phyloP scores from a whole-genome alignment of 768 basidiomycete genomes.

The Amanita muscaria region DNA sequence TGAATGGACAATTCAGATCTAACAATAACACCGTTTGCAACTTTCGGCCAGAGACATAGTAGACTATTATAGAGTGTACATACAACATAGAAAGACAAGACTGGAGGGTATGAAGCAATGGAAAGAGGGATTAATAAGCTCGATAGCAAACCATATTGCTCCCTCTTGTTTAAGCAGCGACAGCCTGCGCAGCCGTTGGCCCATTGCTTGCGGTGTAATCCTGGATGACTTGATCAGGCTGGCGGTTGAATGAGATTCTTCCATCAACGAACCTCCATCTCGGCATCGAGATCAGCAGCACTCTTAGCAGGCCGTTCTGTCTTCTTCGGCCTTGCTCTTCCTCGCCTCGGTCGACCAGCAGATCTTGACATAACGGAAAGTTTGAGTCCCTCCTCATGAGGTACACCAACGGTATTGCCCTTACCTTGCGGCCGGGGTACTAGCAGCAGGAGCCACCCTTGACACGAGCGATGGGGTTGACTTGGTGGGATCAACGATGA shows the following conservation, averaged over 20 bases:
- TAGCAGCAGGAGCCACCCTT: slow-evolving; percentile 71
- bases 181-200: slow-evolving; percentile 19
- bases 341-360: slow-evolving; percentile 32
- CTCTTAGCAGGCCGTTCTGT: slow-evolving; percentile 66
- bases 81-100: slow-evolving; percentile 6
- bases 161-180: too few species aligned
- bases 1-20: not conserved
- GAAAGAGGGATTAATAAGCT: too few species aligned
- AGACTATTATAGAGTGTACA: slow-evolving; percentile 9
- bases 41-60: not conserved
- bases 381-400: slow-evolving; percentile 19
- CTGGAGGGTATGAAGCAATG: slow-evolving; percentile 10
- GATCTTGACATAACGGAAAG: slow-evolving; percentile 11
- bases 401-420: slow-evolving; percentile 10
- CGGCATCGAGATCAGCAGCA: slow-evolving; percentile 88
- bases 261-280: slow-evolving; percentile 75
- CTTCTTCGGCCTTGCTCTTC: slow-evolving; percentile 35
- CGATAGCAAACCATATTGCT: too few species aligned
- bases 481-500: slow-evolving; percentile 80
- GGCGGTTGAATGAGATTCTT: not conserved
- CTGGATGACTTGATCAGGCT: slow-evolving; percentile 24
- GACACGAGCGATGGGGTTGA: slow-evolving; percentile 54
- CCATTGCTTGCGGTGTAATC: slow-evolving; percentile 59
- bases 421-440: slow-evolving; percentile 31
- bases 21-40: not conserved